Evolutionary conservation across 1,139 yeast genomes (phyloP), one percentile per base, ranked within the genome.

Genomic region (Casaregolazyma lundiana): DNA sequence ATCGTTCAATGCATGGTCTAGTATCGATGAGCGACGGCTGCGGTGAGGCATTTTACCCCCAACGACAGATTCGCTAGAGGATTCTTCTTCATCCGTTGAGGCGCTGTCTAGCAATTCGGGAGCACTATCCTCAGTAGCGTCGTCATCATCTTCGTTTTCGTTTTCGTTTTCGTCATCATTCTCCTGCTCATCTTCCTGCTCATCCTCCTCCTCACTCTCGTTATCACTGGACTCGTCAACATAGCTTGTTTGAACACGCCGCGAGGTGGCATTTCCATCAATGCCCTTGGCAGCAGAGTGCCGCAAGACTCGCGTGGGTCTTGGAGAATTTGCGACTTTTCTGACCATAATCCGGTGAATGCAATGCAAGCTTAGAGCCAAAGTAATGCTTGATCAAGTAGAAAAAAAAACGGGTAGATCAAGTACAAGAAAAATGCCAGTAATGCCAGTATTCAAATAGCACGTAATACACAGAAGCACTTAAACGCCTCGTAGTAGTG

Each of bases 131-230:
- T 36, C 41, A n/a, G 44, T 46, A 30, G 42, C 47, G 35, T 51
- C 50, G 5, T 51, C 45, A 38, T 49, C 53, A n/a, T 49, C 48
- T 17, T 47, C 50, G 1, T 48, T 52, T 36, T 48, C 53, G 6
- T 50, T 55, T 22, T 47, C 52, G 26, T 47, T 52, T 38, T 50
- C 52, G 24, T 48, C 50, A 17, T 46, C 52, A 4, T 48, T 49
- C 13, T 48, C 53, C 7, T 49, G 52, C 8, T 48, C 37, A 16
- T 47, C 46, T 5, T 49, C 48, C 5, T 44, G 49, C 17, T 46
- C 50, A 2, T 42, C 53, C 4, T 44, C 46, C 2, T 48, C 52
- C 7, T 49, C 52, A 6, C 38, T 44, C 5, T 43, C 50, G 6
- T 49, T 51, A 13, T 48, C 50, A 11, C 30, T 24, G 34, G 15